Evolutionary conservation across 2,329 filamentous ascomycete genomes (phyloP).

Genomic region (Tolypocladium guangdongense): DNA sequence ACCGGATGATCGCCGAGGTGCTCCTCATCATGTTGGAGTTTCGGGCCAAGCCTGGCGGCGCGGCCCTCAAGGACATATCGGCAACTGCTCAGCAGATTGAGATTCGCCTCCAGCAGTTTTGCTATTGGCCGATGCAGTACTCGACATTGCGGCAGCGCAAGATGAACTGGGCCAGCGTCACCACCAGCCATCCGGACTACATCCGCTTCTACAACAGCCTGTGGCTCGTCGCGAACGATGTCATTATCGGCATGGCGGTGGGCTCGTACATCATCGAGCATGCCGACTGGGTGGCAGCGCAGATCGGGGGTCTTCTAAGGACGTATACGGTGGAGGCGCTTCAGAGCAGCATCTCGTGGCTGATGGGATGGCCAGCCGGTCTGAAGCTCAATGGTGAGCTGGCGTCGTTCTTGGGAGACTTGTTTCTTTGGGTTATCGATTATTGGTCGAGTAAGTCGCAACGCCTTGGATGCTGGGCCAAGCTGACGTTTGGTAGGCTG

Average conservation of each 20-base stretch:
- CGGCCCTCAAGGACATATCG: constrained; percentile 88
- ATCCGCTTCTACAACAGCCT: constrained; percentile 98
- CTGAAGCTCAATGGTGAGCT: constrained; percentile 92
- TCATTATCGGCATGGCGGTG: constrained; percentile 94
- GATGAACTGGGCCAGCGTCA: constrained; percentile 90
- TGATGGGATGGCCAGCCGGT: constrained; percentile 92
- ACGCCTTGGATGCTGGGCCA: background rate
- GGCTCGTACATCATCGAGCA: constrained; percentile 98
- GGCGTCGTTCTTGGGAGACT: constrained; percentile 83
- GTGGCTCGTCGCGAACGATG: constrained; percentile 96
- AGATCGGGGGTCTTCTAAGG: constrained; percentile 65
- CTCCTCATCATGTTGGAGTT: constrained; percentile 76
- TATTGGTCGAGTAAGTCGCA: constrained; percentile 72
- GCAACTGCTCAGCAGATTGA: constrained; percentile 96
- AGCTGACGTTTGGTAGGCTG: constrained; percentile 42
- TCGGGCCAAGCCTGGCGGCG: constrained; percentile 63
- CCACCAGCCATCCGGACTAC: constrained; percentile 90
- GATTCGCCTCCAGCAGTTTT: constrained; percentile 93
- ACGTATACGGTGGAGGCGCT: constrained; percentile 83
- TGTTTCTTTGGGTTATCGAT: constrained; percentile 97
- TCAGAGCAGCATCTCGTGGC: constrained; percentile 81
- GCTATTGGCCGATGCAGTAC: constrained; percentile 98
- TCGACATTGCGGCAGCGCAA: constrained; percentile 81
- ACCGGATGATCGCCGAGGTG: constrained; percentile 71
- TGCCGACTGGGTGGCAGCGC: constrained; percentile 67